Conservation (phyloP, 2,329 filamentous ascomycete genomes). For the Cladosporium sp. region DNA sequence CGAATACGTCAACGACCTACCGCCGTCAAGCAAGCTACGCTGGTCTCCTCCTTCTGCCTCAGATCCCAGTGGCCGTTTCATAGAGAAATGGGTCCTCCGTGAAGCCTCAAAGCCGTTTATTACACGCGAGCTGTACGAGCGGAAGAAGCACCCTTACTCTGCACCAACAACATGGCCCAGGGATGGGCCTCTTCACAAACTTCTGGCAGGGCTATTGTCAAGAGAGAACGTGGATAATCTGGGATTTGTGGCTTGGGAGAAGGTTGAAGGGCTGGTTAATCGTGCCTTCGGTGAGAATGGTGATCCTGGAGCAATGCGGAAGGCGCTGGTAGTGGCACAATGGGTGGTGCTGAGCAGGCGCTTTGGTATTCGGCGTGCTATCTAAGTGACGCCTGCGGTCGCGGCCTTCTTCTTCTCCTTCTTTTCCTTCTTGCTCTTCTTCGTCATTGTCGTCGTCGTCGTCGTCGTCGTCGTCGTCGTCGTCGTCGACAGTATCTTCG, state of each 20-base stretch:
- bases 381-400: not conserved
- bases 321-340: constrained; percentile 36
- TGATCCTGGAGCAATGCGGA: constrained; percentile 33
- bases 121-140: constrained; percentile 48
- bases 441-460: not conserved
- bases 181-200: constrained; percentile 42
- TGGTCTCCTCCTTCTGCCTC: constrained; percentile 19
- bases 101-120: constrained; percentile 50
- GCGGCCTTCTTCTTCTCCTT: not conserved
- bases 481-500: not conserved
- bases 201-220: constrained; percentile 29
- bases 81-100: constrained; percentile 50
- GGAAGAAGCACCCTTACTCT: constrained; percentile 48
- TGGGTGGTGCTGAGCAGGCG: constrained; percentile 44
- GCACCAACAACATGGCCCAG: constrained; percentile 42
- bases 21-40: constrained; percentile 35
- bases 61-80: constrained; percentile 23
- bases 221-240: constrained; percentile 27
- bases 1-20: constrained; percentile 36
- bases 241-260: constrained; percentile 34
- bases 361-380: constrained; percentile 36
- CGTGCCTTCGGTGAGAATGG: constrained; percentile 36
- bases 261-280: constrained; percentile 33
- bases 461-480: not conserved
- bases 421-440: not conserved